Percentiles rank a stretch among this genome's conserved stretches.
Evolutionary conservation across 2,329 filamentous ascomycete species (phyloP).

Genomic region (Dothiorella sarmentorum): DNA sequence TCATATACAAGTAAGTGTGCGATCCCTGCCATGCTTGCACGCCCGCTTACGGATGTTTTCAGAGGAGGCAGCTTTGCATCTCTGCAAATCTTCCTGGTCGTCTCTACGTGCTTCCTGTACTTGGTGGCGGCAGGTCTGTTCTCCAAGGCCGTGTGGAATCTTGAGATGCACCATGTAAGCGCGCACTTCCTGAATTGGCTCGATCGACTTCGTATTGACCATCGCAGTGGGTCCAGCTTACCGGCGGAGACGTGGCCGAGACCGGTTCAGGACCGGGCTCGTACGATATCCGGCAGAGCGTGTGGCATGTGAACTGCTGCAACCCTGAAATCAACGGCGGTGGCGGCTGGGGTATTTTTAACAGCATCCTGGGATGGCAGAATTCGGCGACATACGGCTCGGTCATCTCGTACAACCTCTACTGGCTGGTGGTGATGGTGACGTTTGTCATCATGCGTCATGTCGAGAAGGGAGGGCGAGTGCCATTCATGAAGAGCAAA

Average conservation of each 20-base stretch:
- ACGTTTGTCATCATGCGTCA: constrained; percentile 64
- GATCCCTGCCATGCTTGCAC: no score
- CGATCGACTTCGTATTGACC: constrained; percentile 7
- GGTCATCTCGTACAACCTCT: constrained; percentile 81
- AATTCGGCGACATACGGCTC: constrained; percentile 87
- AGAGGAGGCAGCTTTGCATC: constrained; percentile 62
- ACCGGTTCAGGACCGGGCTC: constrained; percentile 67
- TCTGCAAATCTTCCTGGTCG: constrained; percentile 74
- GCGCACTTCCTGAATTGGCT: neutral
- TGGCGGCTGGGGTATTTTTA: constrained; percentile 83
- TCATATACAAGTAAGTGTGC: constrained; percentile 71
- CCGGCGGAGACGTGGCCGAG: constrained; percentile 62
- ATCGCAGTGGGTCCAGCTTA: constrained; percentile 59
- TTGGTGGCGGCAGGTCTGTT: constrained; percentile 80
- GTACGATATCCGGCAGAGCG: constrained; percentile 72
- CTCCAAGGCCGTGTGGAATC: constrained; percentile 70
- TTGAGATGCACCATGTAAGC: constrained; percentile 58
- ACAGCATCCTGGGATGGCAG: constrained; percentile 79
- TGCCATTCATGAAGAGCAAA: constrained; percentile 36
- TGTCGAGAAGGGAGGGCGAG: constrained; percentile 57
- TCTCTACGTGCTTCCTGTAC: constrained; percentile 79
- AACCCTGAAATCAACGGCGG: constrained; percentile 69
- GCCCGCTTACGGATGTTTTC: neutral
- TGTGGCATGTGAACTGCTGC: constrained; percentile 86
- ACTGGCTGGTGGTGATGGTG: constrained; percentile 72